These are phyloP conservation scores for Leucosporidium creatinivorum DNA, from an alignment of 768 basidiomycete genomes.

Conservation along the genomic window DNA sequence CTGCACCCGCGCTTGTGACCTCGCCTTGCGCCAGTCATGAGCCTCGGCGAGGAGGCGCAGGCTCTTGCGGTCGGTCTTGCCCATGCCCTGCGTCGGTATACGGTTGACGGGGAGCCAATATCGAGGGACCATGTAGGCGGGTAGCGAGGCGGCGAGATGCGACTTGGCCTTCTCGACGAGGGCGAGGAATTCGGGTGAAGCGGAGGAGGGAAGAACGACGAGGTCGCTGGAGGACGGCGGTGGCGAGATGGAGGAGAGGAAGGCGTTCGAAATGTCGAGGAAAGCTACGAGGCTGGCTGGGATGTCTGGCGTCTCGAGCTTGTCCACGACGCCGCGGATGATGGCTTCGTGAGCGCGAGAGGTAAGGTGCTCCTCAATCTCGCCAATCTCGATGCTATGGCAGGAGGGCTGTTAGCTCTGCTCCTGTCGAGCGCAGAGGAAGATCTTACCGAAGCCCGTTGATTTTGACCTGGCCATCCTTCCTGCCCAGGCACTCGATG, in stretches of 20 bases:
- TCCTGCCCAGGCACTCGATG: conserved; percentile 27
- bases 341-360: conserved; percentile 6
- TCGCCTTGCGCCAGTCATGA: conserved; percentile 6
- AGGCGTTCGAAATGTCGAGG: conserved; percentile 19
- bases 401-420: not conserved
- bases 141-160: conserved; percentile 13
- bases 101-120: conserved; percentile 28
- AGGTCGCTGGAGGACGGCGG: not conserved
- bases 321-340: conserved; percentile 31
- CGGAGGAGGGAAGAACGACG: not conserved
- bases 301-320: conserved; percentile 18
- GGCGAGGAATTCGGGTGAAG: not conserved
- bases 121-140: conserved; percentile 28
- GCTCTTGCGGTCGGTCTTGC: conserved; percentile 29
- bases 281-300: conserved; percentile 27
- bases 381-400: conserved; percentile 29
- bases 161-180: conserved; percentile 9
- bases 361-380: conserved; percentile 30
- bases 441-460: conserved; percentile 24
- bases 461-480: conserved; percentile 32
- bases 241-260: not conserved
- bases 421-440: too few species aligned
- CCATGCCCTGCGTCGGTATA: conserved; percentile 32
- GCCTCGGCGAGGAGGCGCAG: conserved; percentile 12
- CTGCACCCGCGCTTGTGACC: not conserved